phyloP scores from a whole-genome alignment of 2,329 filamentous ascomycete species.

The Phialophora chinensis region DNA sequence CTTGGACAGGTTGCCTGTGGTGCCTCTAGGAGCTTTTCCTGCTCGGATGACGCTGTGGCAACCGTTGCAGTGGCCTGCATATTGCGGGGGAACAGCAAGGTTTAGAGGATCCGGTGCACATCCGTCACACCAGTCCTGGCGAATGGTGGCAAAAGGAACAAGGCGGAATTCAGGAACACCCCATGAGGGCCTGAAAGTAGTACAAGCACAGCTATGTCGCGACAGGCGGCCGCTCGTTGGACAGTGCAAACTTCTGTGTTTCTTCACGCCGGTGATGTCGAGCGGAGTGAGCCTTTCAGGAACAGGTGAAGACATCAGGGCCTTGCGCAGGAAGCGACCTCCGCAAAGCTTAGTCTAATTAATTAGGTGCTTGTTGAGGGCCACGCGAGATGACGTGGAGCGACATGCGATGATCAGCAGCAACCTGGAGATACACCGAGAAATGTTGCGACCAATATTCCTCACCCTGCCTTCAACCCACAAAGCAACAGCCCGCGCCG shows the following conservation, averaged over 20 bases:
- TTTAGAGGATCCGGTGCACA: too few species aligned
- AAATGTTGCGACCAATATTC: neutral
- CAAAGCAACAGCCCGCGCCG: too few species aligned
- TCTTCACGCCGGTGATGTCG: neutral
- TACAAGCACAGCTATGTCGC: neutral
- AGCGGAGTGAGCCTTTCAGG: neutral
- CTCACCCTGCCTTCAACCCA: neutral
- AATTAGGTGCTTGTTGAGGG: neutral
- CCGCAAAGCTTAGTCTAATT: neutral
- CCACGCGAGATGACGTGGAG: constrained; percentile 1
- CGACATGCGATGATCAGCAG: neutral
- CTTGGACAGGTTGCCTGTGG: neutral
- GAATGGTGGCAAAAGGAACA: neutral
- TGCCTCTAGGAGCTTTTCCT: neutral
- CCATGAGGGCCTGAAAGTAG: neutral
- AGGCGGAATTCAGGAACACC: neutral
- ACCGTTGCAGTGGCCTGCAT: neutral
- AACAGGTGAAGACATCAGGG: neutral
- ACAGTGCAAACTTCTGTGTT: neutral
- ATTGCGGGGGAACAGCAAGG: constrained; percentile 1
- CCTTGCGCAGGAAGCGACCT: neutral
- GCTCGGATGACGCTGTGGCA: neutral
- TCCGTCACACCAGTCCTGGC: neutral
- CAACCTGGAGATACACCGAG: neutral
- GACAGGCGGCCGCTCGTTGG: neutral